Percentiles rank a stretch among this genome's conserved stretches.
Conservation (phyloP, 805 yeast genomes). For the Starmerella vitae region DNA sequence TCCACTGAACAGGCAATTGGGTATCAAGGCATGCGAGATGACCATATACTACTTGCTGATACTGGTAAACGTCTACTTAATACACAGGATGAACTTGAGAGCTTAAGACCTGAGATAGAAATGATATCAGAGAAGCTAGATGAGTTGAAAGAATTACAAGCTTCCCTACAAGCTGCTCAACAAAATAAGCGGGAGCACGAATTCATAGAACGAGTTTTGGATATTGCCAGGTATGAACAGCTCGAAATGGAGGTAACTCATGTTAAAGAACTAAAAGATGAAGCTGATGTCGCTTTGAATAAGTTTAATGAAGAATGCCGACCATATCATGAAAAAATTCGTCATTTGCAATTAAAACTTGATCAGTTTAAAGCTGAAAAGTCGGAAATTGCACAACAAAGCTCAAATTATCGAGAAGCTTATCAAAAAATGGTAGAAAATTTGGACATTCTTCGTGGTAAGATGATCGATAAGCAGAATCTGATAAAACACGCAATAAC, state of each 20-base stretch:
- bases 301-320: too few species aligned
- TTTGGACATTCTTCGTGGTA: too few species aligned
- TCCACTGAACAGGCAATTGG: constrained; percentile 78
- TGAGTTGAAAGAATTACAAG: constrained; percentile 22
- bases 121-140: constrained; percentile 17
- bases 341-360: too few species aligned
- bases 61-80: constrained; percentile 4
- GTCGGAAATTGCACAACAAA: too few species aligned
- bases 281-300: constrained; percentile 25
- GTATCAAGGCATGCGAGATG: constrained; percentile 33
- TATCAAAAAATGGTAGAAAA: too few species aligned
- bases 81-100: neutral
- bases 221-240: neutral
- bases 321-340: too few species aligned
- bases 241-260: neutral
- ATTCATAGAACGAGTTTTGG: constrained; percentile 1
- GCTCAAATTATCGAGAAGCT: too few species aligned
- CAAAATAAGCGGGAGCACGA: constrained; percentile 1
- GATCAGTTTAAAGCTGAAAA: too few species aligned
- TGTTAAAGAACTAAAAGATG: neutral
- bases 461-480: too few species aligned
- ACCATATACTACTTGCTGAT: constrained; percentile 41
- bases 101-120: neutral
- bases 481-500: too few species aligned
- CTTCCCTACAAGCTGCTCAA: constrained; percentile 9